Percentiles rank a stretch among this genome's conserved stretches.
Conservation (phyloP, 2,329 filamentous ascomycete species). For the Xylariaceae sp. region DNA sequence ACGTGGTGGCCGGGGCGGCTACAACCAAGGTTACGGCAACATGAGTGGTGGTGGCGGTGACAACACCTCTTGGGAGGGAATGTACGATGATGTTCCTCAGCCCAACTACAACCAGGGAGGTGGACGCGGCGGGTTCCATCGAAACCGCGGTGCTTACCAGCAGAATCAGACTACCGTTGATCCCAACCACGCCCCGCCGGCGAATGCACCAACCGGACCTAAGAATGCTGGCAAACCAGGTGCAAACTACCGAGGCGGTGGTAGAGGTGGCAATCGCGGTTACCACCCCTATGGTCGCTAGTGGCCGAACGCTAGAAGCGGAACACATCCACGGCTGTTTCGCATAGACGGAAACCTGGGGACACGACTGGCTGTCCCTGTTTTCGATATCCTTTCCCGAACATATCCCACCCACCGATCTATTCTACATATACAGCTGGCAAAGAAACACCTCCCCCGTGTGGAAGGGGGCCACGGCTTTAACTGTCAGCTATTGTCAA, state of each 20-base stretch:
- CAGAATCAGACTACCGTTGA: slow-evolving; percentile 41
- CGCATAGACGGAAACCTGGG: background rate
- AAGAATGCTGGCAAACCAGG: slow-evolving; percentile 91
- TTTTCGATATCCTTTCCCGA: background rate
- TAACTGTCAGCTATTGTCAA: background rate
- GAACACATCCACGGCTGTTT: background rate
- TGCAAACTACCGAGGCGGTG: slow-evolving; percentile 88
- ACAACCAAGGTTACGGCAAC: slow-evolving; percentile 36
- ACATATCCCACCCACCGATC: background rate
- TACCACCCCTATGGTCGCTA: slow-evolving; percentile 67
- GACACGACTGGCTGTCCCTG: background rate
- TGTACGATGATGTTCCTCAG: slow-evolving; percentile 94
- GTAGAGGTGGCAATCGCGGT: slow-evolving; percentile 66
- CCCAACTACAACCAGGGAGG: slow-evolving; percentile 56
- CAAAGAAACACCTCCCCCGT: background rate
- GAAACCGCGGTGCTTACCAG: slow-evolving; percentile 34
- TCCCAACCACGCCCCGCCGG: slow-evolving; percentile 58
- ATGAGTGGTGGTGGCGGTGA: slow-evolving; percentile 44
- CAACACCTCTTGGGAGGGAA: slow-evolving; percentile 91
- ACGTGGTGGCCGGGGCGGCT: slow-evolving; percentile 32
- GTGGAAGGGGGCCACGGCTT: background rate
- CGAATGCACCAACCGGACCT: slow-evolving; percentile 86
- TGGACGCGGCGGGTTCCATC: slow-evolving; percentile 39
- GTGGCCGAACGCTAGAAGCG: background rate
- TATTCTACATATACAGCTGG: background rate